phyloP scores from a whole-genome alignment of 2,329 filamentous ascomycete genomes.

The Stachybotrys chartarum region DNA sequence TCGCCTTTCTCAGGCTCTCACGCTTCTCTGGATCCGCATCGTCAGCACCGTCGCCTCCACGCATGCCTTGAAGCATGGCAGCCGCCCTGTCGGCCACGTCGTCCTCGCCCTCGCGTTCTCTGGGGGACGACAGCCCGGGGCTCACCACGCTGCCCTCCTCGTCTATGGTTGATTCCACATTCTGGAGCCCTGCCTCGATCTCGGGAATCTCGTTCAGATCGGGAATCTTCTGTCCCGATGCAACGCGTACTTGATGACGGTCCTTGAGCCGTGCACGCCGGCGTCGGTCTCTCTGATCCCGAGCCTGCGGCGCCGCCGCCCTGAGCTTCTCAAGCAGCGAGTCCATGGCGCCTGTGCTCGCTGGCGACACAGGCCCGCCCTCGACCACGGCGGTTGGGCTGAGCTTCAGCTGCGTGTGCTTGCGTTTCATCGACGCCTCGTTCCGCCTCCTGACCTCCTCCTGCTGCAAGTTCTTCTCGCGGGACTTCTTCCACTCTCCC shows the following conservation, averaged over 20 bases:
- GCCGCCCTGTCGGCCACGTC: conserved; percentile 84
- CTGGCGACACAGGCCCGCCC: conserved; percentile 55
- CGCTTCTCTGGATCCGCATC: conserved; percentile 42
- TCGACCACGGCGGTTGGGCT: conserved; percentile 41
- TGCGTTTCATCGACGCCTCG: conserved; percentile 88
- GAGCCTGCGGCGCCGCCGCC: conserved; percentile 81
- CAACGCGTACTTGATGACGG: conserved; percentile 79
- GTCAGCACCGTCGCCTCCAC: conserved; percentile 55
- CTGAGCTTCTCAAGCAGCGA: conserved; percentile 89
- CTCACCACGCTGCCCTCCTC: conserved; percentile 46
- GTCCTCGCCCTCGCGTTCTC: conserved; percentile 41
- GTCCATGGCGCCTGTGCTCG: conserved; percentile 88
- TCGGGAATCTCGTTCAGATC: conserved; percentile 60
- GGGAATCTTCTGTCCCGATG: conserved; percentile 79
- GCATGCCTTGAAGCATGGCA: conserved; percentile 74
- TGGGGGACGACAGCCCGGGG: conserved; percentile 37
- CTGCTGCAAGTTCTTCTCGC: conserved; percentile 78
- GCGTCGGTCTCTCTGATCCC: conserved; percentile 83
- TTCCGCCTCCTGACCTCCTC: conserved; percentile 82
- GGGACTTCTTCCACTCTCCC: conserved; percentile 90
- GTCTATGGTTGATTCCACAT: conserved; percentile 28
- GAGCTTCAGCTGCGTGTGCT: conserved; percentile 63
- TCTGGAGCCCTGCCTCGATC: conserved; percentile 33
- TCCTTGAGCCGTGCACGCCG: conserved; percentile 85
- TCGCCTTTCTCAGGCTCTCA: conserved; percentile 52